phyloP scores from a whole-genome alignment of 176 grass and related monocot species.

The Zoysia japonica region DNA sequence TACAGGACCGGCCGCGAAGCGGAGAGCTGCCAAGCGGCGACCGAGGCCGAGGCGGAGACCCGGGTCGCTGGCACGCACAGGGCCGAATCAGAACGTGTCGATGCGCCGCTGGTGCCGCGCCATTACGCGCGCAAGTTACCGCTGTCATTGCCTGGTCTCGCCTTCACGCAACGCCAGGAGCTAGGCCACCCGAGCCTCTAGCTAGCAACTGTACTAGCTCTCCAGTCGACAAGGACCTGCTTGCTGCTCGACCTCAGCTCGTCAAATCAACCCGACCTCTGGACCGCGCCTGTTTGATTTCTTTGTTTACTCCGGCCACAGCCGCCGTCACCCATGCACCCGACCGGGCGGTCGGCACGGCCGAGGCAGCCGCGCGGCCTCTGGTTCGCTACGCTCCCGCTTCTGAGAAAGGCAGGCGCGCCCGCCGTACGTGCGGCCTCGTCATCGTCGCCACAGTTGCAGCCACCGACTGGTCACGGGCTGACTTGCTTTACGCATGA shows the following conservation, averaged over 20 bases:
- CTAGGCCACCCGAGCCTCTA: not conserved
- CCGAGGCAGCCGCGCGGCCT: not conserved
- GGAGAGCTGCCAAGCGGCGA: not conserved
- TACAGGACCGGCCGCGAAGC: not conserved
- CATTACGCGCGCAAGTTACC: slow-evolving; percentile 5
- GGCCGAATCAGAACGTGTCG: slow-evolving; percentile 52
- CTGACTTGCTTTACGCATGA: no score
- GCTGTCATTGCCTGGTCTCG: not conserved
- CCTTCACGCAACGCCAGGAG: not conserved
- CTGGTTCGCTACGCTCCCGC: not conserved
- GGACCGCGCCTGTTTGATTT: no score
- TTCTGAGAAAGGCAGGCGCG: no score
- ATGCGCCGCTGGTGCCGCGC: slow-evolving; percentile 24
- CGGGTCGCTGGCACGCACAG: slow-evolving; percentile 2
- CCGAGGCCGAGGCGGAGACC: slow-evolving; percentile 31
- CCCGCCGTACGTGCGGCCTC: no score
- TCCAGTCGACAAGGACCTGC: no score
- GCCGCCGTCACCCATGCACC: not conserved
- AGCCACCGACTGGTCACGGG: no score
- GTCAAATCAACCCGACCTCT: not conserved
- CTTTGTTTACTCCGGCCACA: not conserved
- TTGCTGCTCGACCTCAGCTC: not conserved
- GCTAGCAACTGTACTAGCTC: not conserved
- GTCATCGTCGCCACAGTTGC: not conserved
- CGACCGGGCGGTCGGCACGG: slow-evolving; percentile 26